Conservation (phyloP, 257 asterid genomes). For the Lycium barbarum region DNA sequence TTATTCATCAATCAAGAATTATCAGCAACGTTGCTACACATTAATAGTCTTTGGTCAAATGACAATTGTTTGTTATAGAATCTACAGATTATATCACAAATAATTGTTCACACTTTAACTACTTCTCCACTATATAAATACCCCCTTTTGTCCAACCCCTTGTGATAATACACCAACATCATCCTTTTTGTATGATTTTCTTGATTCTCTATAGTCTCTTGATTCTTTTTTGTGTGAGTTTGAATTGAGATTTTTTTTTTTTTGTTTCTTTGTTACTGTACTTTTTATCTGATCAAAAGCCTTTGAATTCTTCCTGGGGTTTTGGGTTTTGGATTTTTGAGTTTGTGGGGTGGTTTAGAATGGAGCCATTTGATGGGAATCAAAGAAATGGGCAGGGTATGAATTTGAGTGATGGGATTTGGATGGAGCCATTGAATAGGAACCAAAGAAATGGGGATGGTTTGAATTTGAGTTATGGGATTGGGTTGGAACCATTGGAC, state of each 20-base stretch:
- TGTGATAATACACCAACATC: constrained; percentile 10
- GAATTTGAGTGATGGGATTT: background rate
- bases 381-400: constrained; percentile 15
- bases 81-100: background rate
- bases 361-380: constrained; percentile 30
- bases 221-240: constrained; percentile 25
- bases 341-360: constrained; percentile 17
- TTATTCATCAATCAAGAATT: background rate
- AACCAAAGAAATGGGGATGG: constrained; percentile 17
- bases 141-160: background rate
- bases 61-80: background rate
- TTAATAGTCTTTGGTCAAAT: background rate
- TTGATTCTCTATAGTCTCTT: constrained; percentile 27
- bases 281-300: constrained; percentile 1
- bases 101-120: background rate
- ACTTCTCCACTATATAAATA: background rate
- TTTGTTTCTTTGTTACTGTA: background rate
- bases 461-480: background rate
- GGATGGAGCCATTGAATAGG: constrained; percentile 28
- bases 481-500: constrained; percentile 29
- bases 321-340: background rate
- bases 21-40: background rate
- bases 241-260: background rate
- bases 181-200: constrained; percentile 28
- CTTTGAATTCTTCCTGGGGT: background rate